These are phyloP conservation scores for Solanum chiquidenum DNA, from an alignment of 257 asterid species.

Conservation along the genomic window DNA sequence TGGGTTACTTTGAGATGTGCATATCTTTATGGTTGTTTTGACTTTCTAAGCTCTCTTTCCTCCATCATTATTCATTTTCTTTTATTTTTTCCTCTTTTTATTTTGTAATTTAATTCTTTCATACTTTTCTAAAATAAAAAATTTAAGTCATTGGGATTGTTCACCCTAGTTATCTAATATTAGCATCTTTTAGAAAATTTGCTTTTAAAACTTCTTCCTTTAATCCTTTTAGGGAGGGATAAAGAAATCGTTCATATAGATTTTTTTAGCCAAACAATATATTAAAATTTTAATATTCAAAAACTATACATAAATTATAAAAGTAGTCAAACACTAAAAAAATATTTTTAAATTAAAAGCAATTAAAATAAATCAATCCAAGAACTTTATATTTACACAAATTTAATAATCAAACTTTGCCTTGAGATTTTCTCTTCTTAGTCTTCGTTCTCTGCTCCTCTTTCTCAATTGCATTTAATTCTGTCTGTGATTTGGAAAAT, in stretches of 20 bases:
- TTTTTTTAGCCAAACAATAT: neutral
- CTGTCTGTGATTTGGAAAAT: no score
- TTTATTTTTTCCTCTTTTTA: neutral
- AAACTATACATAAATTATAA: no score
- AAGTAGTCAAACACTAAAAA: no score
- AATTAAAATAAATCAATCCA: no score
- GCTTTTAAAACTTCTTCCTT: no score
- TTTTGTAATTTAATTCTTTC: neutral
- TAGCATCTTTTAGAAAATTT: neutral
- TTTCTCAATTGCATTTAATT: neutral
- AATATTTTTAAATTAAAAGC: no score
- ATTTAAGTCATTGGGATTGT: no score
- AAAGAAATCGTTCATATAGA: neutral
- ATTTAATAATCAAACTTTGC: neutral
- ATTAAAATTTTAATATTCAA: no score
- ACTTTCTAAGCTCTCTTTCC: neutral
- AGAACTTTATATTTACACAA: no score
- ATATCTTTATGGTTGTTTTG: conserved; percentile 27
- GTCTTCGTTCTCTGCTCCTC: neutral
- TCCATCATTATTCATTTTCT: neutral
- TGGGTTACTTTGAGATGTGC: conserved; percentile 19
- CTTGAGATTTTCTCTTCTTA: neutral
- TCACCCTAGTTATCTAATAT: neutral
- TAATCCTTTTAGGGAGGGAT: neutral
- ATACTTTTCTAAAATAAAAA: no score